phyloP scores from a whole-genome alignment of 1,284 basidiomycete genomes.

The Apiotrichum laibachii region DNA sequence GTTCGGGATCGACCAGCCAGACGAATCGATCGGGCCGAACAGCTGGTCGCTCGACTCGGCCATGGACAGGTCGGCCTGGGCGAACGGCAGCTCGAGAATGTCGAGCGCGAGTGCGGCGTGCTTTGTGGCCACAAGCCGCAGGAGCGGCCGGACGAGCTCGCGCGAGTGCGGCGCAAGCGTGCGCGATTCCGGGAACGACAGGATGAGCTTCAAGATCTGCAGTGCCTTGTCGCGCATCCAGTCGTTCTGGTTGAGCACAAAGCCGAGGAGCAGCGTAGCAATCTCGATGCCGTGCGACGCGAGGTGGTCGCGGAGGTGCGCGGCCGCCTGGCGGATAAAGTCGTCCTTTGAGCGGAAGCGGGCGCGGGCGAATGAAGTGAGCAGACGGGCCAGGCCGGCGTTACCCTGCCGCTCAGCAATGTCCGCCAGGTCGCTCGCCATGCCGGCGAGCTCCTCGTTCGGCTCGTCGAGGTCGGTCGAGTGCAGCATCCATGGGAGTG shows the following conservation, averaged over 20 bases:
- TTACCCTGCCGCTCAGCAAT: slow-evolving; percentile 71
- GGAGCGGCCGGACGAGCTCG: slow-evolving; percentile 83
- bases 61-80: slow-evolving; percentile 68
- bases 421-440: slow-evolving; percentile 70
- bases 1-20: slow-evolving; percentile 80
- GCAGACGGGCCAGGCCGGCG: slow-evolving; percentile 73
- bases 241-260: slow-evolving; percentile 77
- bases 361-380: slow-evolving; percentile 80
- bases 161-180: slow-evolving; percentile 72
- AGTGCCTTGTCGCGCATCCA: slow-evolving; percentile 81
- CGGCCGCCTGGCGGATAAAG: slow-evolving; percentile 84
- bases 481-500: slow-evolving; percentile 85
- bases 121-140: slow-evolving; percentile 80
- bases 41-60: slow-evolving; percentile 81
- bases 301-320: slow-evolving; percentile 75
- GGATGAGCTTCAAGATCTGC: slow-evolving; percentile 83
- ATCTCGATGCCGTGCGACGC: slow-evolving; percentile 65
- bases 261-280: slow-evolving; percentile 74
- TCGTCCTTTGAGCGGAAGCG: slow-evolving; percentile 92
- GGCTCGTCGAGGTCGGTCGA: slow-evolving; percentile 67
- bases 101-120: slow-evolving; percentile 81
- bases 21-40: slow-evolving; percentile 74
- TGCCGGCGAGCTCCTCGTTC: slow-evolving; percentile 63
- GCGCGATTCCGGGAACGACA: slow-evolving; percentile 78
- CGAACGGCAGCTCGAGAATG: slow-evolving; percentile 81